phyloP scores from a whole-genome alignment of 441 rosid genomes.

The Corymbia citriodora region DNA sequence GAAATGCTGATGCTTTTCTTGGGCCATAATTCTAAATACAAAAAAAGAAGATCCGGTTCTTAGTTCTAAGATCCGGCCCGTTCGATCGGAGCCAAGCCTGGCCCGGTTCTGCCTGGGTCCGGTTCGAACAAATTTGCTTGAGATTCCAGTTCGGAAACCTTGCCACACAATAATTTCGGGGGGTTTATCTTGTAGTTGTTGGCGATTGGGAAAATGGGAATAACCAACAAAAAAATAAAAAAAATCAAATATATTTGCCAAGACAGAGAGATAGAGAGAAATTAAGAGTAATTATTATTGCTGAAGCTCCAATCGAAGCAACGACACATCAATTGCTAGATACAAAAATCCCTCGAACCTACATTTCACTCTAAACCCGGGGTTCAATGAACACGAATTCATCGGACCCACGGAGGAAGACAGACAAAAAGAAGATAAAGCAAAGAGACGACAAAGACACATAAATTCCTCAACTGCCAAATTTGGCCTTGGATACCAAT shows the following conservation, averaged over 20 bases:
- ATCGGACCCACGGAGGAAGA: not conserved
- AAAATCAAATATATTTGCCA: not conserved
- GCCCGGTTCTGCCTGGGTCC: not conserved
- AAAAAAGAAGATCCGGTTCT: not conserved
- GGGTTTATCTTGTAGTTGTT: not conserved
- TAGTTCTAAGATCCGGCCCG: not conserved
- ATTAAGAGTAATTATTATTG: not conserved
- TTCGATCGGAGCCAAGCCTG: not conserved
- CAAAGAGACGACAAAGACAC: not conserved
- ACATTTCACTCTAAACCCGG: not conserved
- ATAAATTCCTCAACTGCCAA: not conserved
- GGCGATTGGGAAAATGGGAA: not conserved
- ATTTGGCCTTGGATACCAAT: not conserved
- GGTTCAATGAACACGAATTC: not conserved
- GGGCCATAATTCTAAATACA: not conserved
- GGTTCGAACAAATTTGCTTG: not conserved
- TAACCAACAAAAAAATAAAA: not conserved
- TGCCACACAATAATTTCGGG: not conserved
- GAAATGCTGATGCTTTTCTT: not conserved
- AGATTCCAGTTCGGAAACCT: not conserved
- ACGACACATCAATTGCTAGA: not conserved
- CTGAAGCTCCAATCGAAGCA: not conserved
- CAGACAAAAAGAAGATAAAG: not conserved
- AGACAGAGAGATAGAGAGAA: not conserved
- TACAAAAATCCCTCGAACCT: not conserved